These are phyloP conservation scores for Colletotrichum cuscutae DNA, from an alignment of 2,329 filamentous ascomycete genomes.

Conservation along the genomic window DNA sequence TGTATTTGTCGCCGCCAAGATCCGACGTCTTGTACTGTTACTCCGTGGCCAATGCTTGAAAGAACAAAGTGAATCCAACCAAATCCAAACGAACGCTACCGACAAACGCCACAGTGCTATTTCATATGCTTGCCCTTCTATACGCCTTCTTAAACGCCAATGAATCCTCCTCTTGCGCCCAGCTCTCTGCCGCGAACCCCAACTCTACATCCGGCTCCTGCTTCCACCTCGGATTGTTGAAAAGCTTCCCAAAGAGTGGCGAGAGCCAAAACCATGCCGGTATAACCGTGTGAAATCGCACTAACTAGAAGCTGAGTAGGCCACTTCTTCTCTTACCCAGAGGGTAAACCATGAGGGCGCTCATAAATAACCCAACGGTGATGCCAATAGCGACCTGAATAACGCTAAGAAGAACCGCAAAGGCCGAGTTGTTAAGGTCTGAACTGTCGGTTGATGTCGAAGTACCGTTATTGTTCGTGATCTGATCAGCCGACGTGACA, in stretches of 20 bases:
- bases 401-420: constrained; percentile 66
- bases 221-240: neutral
- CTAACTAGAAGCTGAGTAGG: constrained; percentile 53
- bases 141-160: neutral
- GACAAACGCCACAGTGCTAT: neutral
- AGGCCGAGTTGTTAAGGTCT: constrained; percentile 54
- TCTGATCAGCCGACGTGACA: constrained; percentile 64
- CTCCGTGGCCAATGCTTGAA: neutral
- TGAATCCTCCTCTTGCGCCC: neutral
- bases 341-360: constrained; percentile 65
- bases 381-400: constrained; percentile 71
- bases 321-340: constrained; percentile 68
- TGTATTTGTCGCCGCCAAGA: neutral
- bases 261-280: neutral
- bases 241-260: neutral
- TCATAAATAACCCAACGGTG: constrained; percentile 69
- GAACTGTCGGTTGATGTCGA: constrained; percentile 39
- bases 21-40: neutral
- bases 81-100: neutral
- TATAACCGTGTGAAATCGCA: neutral
- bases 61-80: neutral
- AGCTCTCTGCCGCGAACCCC: neutral
- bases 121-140: constrained; percentile 6
- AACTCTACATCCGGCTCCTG: neutral
- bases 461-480: constrained; percentile 56